Evolutionary conservation across 2,329 filamentous ascomycete genomes (phyloP), one percentile per base, ranked within the genome.

Genomic region (Cladosporium sphaerospermum): DNA sequence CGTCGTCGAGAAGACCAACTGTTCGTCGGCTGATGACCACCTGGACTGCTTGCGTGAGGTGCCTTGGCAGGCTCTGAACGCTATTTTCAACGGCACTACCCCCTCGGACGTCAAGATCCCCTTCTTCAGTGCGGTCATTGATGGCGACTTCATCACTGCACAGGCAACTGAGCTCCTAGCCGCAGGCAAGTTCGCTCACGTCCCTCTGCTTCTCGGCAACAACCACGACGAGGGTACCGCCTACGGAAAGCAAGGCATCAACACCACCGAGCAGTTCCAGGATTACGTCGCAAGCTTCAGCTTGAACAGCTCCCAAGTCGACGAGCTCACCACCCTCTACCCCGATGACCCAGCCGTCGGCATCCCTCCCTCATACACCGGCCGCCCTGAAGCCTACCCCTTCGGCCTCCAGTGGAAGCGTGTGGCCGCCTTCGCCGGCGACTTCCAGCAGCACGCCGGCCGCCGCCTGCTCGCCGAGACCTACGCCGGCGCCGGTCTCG

Each of bases 21-120:
- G 87, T 69, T 69, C 74, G 1, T 64, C 71, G 3, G 69, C 76
- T 1, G 60, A 66, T 1, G 77, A 86, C 61, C 81, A 80, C 0
- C 73, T 89, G 9, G 73, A 75, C 8, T 89, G 85, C 64, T 78
- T 92, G 9, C 82, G 87, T 31, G 67, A 66, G 1, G 67, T 61
- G 13, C 59, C 59, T 2, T 44, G 56, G 4, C 44, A 53, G 19
- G 53, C 56, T 2, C 51, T 61, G 16, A 61, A 61, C 52, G 56
- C 56, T 33, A 52, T 60, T 14, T 46, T 61, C 18, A 61, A 61
- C 53, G 56, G 55, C 18, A 55, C 54, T 18, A 14, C 50, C 5
- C 48, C 48, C 9, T 28, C 44, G 14, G 37, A 51, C 9, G 48
- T 51, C 18, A 51, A 31, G 11, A 10, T 40, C 31, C 48, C 48